Conservation (phyloP, 2,329 filamentous ascomycete genomes). For the Aplosporella prunicola region DNA sequence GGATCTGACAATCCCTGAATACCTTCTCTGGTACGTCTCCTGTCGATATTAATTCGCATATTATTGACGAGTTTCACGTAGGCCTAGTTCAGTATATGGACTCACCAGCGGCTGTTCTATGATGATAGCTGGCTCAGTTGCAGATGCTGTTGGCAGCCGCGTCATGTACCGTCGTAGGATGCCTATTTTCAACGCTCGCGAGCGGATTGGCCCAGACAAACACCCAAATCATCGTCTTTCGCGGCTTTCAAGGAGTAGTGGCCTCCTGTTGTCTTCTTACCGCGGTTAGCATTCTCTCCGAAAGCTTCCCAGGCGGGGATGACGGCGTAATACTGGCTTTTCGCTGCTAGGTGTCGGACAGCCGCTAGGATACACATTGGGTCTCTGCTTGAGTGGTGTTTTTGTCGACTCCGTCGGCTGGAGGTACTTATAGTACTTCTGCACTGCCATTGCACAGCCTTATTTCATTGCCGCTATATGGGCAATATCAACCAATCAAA, state of each 20-base stretch:
- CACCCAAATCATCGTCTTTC: conserved; percentile 38
- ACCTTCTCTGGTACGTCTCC: conserved; percentile 21
- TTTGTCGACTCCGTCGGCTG: conserved; percentile 42
- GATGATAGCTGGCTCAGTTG: conserved; percentile 41
- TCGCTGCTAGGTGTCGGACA: conserved; percentile 42
- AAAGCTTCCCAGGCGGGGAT: conserved; percentile 38
- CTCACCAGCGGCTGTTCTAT: conserved; percentile 42
- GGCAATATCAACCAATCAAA: conserved; percentile 10
- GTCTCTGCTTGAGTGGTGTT: conserved; percentile 43
- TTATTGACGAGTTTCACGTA: conserved; percentile 13
- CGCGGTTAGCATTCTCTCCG: conserved; percentile 41
- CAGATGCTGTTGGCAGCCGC: conserved; percentile 42
- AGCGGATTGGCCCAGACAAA: conserved; percentile 30
- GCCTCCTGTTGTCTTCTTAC: conserved; percentile 41
- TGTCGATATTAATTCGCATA: background rate
- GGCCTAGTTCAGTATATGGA: conserved; percentile 29
- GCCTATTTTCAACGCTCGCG: conserved; percentile 29
- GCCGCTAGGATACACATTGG: conserved; percentile 43
- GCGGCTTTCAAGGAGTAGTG: conserved; percentile 37
- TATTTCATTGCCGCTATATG: conserved; percentile 32
- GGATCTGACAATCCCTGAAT: conserved; percentile 17
- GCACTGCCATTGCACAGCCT: conserved; percentile 34
- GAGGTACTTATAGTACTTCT: conserved; percentile 43
- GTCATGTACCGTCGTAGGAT: conserved; percentile 39
- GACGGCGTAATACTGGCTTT: conserved; percentile 43